Conservation (phyloP, 148 eudicot genomes). For the Persicaria maculosa region DNA sequence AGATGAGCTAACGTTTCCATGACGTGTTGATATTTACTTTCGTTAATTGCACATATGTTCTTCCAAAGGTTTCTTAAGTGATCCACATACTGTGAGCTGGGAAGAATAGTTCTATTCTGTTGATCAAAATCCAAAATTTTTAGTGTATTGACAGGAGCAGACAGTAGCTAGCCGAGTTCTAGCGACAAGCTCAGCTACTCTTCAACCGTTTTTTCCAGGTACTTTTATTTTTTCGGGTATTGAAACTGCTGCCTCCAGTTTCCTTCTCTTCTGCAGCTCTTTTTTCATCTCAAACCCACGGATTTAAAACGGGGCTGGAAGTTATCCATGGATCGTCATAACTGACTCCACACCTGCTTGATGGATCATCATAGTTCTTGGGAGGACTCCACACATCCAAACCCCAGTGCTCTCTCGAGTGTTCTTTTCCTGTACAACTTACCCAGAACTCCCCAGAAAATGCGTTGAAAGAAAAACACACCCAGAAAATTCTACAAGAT, state of each 20-base stretch:
- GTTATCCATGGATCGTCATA: too few relatives aligned
- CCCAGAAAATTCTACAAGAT: not conserved
- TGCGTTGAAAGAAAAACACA: not conserved
- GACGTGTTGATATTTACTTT: not conserved
- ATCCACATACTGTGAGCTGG: not conserved
- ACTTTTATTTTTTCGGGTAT: not conserved
- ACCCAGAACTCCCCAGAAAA: not conserved
- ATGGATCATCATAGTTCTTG: too few relatives aligned
- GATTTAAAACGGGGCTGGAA: too few relatives aligned
- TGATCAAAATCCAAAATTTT: not conserved
- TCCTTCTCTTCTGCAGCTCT: not conserved
- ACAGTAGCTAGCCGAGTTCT: not conserved
- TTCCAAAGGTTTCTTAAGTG: not conserved
- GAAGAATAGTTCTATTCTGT: not conserved
- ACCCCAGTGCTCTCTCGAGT: not conserved
- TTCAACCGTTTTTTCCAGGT: not conserved
- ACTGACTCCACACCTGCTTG: too few relatives aligned
- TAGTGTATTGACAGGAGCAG: not conserved
- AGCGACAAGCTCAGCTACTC: not conserved
- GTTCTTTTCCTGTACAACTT: not conserved
- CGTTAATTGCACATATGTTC: slow-evolving; percentile 8
- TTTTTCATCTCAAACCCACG: too few relatives aligned
- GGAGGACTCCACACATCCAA: too few relatives aligned
- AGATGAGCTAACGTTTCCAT: slow-evolving; percentile 7
- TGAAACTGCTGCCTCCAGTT: not conserved